Conservation (phyloP, 495 filamentous ascomycete genomes). For the Penicillium ochrochloron region DNA sequence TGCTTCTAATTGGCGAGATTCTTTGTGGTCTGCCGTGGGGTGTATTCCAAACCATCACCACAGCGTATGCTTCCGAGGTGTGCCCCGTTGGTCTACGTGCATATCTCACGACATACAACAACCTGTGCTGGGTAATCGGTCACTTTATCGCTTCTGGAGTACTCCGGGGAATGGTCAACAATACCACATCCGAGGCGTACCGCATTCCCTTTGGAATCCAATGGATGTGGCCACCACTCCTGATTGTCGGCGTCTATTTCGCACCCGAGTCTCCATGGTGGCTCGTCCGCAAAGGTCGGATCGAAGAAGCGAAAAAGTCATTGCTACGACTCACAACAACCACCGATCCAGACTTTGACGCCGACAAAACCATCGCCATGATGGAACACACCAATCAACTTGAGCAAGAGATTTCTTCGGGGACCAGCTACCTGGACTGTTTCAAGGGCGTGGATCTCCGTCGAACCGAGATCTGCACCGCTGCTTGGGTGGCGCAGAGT, state of each 20-base stretch:
- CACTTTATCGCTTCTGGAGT: conserved; percentile 77
- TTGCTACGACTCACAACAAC: conserved; percentile 62
- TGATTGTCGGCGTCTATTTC: conserved; percentile 70
- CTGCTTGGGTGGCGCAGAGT: conserved; percentile 80
- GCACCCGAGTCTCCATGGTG: conserved; percentile 85
- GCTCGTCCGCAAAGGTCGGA: conserved; percentile 72
- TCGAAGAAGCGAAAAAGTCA: conserved; percentile 67
- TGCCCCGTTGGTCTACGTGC: conserved; percentile 74
- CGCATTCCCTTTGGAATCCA: conserved; percentile 73
- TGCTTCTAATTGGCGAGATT: conserved; percentile 69
- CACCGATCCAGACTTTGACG: conserved; percentile 61
- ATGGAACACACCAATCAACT: conserved; percentile 78
- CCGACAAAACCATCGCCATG: conserved; percentile 75
- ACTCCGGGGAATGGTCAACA: conserved; percentile 64
- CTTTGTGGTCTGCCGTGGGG: conserved; percentile 78
- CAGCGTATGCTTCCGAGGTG: conserved; percentile 79
- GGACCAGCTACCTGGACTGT: conserved; percentile 69
- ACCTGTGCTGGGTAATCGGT: conserved; percentile 83
- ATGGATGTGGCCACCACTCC: conserved; percentile 83
- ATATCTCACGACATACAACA: conserved; percentile 81
- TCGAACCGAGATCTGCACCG: conserved; percentile 72
- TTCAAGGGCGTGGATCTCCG: conserved; percentile 71
- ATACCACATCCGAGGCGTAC: conserved; percentile 66
- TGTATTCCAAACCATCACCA: conserved; percentile 78
- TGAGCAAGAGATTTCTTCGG: conserved; percentile 66